Conservation (phyloP, 164 flowering plant genomes). For the Pachysandra terminalis region DNA sequence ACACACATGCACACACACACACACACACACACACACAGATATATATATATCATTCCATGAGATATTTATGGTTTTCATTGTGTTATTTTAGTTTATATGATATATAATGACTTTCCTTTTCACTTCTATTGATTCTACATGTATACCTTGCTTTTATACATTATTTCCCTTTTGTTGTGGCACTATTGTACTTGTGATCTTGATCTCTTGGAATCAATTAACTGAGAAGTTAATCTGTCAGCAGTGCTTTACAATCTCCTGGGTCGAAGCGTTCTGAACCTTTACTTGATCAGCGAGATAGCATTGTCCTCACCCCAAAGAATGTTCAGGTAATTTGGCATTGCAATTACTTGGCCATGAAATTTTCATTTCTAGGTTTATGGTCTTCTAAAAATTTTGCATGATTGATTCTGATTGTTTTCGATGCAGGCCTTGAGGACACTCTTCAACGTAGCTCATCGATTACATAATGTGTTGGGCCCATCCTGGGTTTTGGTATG, state of each 20-base stretch:
- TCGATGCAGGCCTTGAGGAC: slow-evolving; percentile 84
- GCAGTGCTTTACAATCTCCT: slow-evolving; percentile 63
- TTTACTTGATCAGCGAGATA: slow-evolving; percentile 65
- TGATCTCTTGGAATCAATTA: not conserved
- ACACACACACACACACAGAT: no score
- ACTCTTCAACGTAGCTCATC: slow-evolving; percentile 93
- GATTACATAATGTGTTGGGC: slow-evolving; percentile 87
- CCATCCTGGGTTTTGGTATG: slow-evolving; percentile 96
- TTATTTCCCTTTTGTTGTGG: not conserved
- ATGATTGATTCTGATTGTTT: slow-evolving; percentile 9
- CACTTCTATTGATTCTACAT: no score
- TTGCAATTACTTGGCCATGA: not conserved
- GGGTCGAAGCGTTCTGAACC: slow-evolving; percentile 69
- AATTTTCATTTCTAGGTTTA: not conserved
- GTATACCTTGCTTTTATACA: no score
- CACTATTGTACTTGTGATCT: no score
- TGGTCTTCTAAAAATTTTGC: not conserved
- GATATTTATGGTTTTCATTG: no score
- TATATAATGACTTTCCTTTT: no score
- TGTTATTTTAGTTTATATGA: no score
- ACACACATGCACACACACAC: no score
- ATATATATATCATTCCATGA: no score
- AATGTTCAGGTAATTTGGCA: slow-evolving; percentile 79
- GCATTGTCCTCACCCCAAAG: slow-evolving; percentile 79
- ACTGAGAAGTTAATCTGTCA: slow-evolving; percentile 22